Percentiles rank a stretch among this genome's conserved stretches.
These are phyloP conservation scores for Botryotinia narcissicola DNA, from an alignment of 2,329 filamentous ascomycete species.

Conservation along the genomic window DNA sequence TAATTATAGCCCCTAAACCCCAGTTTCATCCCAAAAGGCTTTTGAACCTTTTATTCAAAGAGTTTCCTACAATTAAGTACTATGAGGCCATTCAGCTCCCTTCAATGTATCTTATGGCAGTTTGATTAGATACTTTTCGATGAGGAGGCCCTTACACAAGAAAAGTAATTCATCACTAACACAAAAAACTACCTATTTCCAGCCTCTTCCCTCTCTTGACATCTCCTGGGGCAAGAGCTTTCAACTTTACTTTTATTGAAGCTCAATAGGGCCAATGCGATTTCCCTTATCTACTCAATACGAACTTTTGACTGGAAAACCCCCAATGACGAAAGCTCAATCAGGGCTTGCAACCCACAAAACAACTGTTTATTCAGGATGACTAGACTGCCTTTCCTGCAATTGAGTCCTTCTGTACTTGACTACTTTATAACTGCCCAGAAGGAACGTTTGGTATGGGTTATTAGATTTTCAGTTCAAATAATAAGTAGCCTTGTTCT, in stretches of 20 bases:
- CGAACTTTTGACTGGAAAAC: not conserved
- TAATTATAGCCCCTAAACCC: accelerated
- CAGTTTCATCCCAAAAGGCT: not conserved
- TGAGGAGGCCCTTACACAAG: not conserved
- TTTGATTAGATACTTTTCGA: not conserved
- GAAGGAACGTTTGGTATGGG: not conserved
- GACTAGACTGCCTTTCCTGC: not conserved
- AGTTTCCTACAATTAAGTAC: not conserved
- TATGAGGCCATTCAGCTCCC: not conserved
- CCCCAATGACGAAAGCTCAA: not conserved
- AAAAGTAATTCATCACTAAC: not conserved
- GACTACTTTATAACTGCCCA: not conserved
- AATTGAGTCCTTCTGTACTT: not conserved
- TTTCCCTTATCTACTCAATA: not conserved
- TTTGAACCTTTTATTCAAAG: not conserved
- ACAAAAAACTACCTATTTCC: not conserved
- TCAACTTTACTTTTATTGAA: no score
- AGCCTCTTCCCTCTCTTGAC: not conserved
- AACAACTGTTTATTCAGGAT: no score
- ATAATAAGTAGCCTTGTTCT: no score
- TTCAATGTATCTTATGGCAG: not conserved
- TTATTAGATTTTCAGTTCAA: no score
- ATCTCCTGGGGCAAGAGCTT: not conserved
- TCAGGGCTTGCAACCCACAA: not conserved
- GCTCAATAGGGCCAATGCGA: not conserved